phyloP scores from a whole-genome alignment of 192 early-diverging fungal genomes.

The Backusella circina region DNA sequence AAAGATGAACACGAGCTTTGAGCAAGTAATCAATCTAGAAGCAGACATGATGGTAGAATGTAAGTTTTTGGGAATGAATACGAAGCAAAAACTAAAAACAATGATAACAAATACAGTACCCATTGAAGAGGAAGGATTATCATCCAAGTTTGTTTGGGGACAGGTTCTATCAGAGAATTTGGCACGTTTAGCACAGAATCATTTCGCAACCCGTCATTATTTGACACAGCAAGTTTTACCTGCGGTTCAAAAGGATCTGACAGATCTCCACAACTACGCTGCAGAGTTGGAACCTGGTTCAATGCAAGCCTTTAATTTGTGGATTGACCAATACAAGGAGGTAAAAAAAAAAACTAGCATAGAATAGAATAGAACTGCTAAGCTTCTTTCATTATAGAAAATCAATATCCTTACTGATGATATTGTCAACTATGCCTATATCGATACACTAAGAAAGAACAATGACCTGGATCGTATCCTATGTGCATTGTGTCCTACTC shows the following conservation, averaged over 20 bases:
- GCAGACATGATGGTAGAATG: conserved; percentile 41
- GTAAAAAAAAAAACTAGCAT: background rate
- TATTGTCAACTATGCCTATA: conserved; percentile 44
- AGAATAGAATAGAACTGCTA: background rate
- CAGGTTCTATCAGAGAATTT: conserved; percentile 64
- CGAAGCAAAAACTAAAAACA: background rate
- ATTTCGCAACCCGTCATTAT: conserved; percentile 62
- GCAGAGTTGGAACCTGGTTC: background rate
- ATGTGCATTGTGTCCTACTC: conserved; percentile 33
- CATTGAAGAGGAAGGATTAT: conserved; percentile 47
- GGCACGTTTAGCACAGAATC: conserved; percentile 51
- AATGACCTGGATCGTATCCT: conserved; percentile 51
- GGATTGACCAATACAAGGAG: background rate
- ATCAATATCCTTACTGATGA: conserved; percentile 23
- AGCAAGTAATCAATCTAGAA: conserved; percentile 48
- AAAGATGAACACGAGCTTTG: conserved; percentile 39
- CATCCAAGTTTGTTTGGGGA: conserved; percentile 63
- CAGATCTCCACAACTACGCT: conserved; percentile 32
- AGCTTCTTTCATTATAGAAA: background rate
- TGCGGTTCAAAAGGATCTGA: conserved; percentile 48
- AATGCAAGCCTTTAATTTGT: background rate
- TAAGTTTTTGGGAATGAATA: conserved; percentile 5
- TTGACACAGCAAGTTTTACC: conserved; percentile 53
- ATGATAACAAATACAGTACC: conserved; percentile 7
- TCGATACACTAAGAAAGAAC: conserved; percentile 51